phyloP scores from a whole-genome alignment of 1,284 basidiomycete genomes.

The Retiboletus flavoniger region DNA sequence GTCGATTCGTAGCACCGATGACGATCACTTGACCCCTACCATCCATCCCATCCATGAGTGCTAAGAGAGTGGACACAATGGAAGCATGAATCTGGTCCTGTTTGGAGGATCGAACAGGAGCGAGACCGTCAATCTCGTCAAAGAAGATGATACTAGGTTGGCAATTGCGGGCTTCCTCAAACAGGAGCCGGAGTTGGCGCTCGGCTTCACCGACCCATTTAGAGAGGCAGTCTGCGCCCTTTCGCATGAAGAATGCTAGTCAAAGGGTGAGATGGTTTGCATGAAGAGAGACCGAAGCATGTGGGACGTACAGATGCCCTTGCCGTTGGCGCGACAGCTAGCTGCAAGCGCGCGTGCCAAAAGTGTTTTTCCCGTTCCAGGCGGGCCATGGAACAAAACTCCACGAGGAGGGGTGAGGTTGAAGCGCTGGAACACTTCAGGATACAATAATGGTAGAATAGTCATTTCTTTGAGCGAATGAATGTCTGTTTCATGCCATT shows the following conservation, averaged over 20 bases:
- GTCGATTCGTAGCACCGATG: conserved; percentile 96
- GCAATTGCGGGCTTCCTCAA: conserved; percentile 91
- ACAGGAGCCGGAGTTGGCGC: conserved; percentile 90
- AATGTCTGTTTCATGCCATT: conserved; percentile 62
- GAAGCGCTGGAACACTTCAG: conserved; percentile 96
- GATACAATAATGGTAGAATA: conserved; percentile 90
- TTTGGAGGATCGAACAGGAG: conserved; percentile 95
- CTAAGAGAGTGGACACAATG: conserved; percentile 94
- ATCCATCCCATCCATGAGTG: conserved; percentile 99
- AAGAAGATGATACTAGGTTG: conserved; percentile 98
- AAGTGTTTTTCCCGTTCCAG: conserved; percentile 92
- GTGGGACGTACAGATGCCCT: conserved; percentile 75
- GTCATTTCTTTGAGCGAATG: conserved; percentile 99
- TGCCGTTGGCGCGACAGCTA: conserved; percentile 87
- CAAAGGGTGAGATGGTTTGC: neutral
- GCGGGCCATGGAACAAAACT: conserved; percentile 96
- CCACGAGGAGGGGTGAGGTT: conserved; percentile 94
- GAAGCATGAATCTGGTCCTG: conserved; percentile 99
- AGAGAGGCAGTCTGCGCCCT: conserved; percentile 96
- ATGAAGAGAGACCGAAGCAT: neutral
- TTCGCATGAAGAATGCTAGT: conserved; percentile 98
- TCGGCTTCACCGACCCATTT: conserved; percentile 99
- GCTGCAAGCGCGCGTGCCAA: conserved; percentile 93
- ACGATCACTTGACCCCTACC: conserved; percentile 97
- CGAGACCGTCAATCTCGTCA: conserved; percentile 98